Evolutionary conservation across 169 alveolate species (phyloP), one percentile per base, ranked within the genome.

Genomic region (Eimeria acervulina): DNA sequence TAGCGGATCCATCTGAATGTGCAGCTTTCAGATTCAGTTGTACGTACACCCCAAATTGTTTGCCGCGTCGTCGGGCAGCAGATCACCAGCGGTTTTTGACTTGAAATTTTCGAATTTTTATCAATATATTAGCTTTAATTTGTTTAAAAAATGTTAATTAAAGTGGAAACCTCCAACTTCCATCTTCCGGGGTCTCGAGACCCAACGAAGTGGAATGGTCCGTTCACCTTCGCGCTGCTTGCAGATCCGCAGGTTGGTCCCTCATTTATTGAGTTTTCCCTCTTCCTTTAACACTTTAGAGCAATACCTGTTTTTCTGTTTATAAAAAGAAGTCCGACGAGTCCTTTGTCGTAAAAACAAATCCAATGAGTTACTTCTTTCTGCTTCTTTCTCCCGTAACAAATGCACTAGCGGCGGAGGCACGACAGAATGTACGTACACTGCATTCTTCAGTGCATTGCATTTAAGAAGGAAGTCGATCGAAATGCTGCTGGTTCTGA

Each of bases 191-290:
- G 59, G 78, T 33, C 40, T 8, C 28, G 23, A 1, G 42, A 84
- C 59, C 78, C n/a, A 1, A 38, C 5, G 59, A 51, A 28, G 8
- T 84, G 93, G 93, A 6, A 19, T 1, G 15, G 36, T 12, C 80
- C 93, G 36, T 84, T 84, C 93, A 84, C 36, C 36, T 84, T 84
- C 28, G 93, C 40, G 26, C 19, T 84, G 78, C 19, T 84, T 19
- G 93, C 93, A 40, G 93, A 84, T 59, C 93, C 93, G 13, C 93
- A 84, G 93, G 93, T 84, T 31, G 7, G 44, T 63, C 26, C 17
- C 19, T 33, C 6, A 7, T 63, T 6, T n/a, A n/a, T 63, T 7
- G 36, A 8, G 17, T 1, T 15, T 63, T 8, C 17, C 26, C 8
- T 59, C 17, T 59, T 5, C 12, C 12, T 47, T 47, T 55, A 55